A percentile compares a stretch with the other conserved stretches of the same genome.
Conservation (phyloP, 2,329 filamentous ascomycete genomes). For the Claviceps citrina region DNA sequence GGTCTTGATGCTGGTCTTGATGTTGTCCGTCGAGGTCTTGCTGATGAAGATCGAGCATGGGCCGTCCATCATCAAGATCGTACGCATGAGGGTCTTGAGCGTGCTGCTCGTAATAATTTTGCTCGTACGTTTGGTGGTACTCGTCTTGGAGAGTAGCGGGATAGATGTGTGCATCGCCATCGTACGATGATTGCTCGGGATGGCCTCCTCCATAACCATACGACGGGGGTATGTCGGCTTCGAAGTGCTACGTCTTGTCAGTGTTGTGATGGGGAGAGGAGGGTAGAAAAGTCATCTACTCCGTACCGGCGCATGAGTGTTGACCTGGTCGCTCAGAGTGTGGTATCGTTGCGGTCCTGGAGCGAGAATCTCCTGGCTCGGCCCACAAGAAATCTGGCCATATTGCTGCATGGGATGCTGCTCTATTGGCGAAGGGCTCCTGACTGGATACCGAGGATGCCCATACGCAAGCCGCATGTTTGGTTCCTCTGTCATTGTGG, state of each 20-base stretch:
- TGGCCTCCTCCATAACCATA: constrained; percentile 30
- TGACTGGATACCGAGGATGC: neutral
- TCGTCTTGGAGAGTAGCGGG: constrained; percentile 61
- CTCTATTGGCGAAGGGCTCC: constrained; percentile 1
- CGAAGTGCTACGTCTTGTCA: constrained; percentile 28
- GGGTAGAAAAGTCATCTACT: neutral
- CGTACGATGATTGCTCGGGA: constrained; percentile 37
- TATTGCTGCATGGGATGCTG: constrained; percentile 4
- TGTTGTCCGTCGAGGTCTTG: constrained; percentile 28
- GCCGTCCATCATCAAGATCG: constrained; percentile 55
- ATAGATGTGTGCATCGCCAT: constrained; percentile 7
- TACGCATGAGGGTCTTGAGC: constrained; percentile 37
- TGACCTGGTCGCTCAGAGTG: constrained; percentile 60
- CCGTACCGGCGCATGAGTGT: constrained; percentile 65
- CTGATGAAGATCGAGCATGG: constrained; percentile 55
- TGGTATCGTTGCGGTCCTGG: constrained; percentile 23
- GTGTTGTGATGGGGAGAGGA: neutral
- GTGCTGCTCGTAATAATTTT: constrained; percentile 36
- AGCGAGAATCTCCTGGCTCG: constrained; percentile 24
- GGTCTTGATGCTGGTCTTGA: constrained; percentile 7
- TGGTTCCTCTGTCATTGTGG: neutral
- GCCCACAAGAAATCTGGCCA: constrained; percentile 1
- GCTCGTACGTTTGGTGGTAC: constrained; percentile 16
- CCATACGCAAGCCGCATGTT: constrained; percentile 1
- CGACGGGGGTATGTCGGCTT: constrained; percentile 28